Conservation (phyloP, 2,329 filamentous ascomycete genomes). For the Fusarium sp. region DNA sequence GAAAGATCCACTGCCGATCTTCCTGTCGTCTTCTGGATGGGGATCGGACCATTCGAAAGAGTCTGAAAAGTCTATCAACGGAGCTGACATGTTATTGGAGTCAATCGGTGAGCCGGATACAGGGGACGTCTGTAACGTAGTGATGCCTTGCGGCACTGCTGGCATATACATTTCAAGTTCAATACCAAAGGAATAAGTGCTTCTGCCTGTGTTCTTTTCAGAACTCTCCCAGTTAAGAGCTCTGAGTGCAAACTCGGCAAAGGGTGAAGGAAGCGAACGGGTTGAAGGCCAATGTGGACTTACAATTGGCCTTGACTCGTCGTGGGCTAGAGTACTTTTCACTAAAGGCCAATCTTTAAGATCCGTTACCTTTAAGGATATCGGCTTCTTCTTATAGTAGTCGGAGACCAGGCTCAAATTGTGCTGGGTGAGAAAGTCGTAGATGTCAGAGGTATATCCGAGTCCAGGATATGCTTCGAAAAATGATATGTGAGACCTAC, state of each 20-base stretch:
- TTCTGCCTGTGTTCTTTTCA: neutral
- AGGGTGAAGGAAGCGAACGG: neutral
- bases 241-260: neutral
- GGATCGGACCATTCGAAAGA: neutral
- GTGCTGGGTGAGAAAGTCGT: constrained; percentile 3
- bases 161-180: constrained; percentile 39
- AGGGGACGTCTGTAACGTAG: neutral
- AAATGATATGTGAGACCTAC: neutral
- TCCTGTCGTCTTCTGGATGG: constrained; percentile 24
- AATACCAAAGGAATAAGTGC: constrained; percentile 39
- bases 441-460: constrained; percentile 8
- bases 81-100: neutral
- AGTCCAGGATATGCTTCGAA: neutral
- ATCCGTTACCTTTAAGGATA: constrained; percentile 9
- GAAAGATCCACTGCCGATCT: neutral
- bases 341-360: constrained; percentile 17
- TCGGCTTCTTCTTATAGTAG: neutral
- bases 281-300: neutral
- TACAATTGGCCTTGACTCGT: constrained; percentile 4
- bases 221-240: neutral
- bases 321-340: neutral
- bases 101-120: neutral
- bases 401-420: neutral
- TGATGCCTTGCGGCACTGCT: neutral
- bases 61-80: neutral